Base-by-base conservation (phyloP, 2,329 filamentous ascomycete species). In the Verticillium longisporum region DNA sequence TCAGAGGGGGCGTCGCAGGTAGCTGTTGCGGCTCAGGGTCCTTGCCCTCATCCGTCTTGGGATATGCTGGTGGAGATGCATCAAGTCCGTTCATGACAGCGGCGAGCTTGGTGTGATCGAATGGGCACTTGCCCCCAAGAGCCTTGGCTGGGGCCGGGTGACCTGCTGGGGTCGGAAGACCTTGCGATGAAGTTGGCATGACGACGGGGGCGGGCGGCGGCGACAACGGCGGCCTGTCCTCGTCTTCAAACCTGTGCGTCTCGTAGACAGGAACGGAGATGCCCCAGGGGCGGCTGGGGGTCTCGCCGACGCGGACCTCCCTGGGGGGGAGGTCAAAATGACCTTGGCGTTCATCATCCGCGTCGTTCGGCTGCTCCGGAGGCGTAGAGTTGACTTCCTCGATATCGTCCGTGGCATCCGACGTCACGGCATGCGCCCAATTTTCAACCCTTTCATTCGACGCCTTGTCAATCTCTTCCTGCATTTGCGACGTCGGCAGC, bases 221-320 rank as follows among this genome's bases (percentile, higher is more conserved):
- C 9, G 84, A 86, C 21, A 78, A 71, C 3, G 82, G 81, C 56
- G 79, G 76, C 21, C 72, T 71, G 14, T 72, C 70, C 13, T 71
- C 69, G n/a, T 45, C 57, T 10, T 74, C 74, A 33, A 74, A 68
- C 4, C 71, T 72, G 21, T 72, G 68, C 6, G 72, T 65, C 58
- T 83, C 78, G 64, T 83, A 79, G 41, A 85, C 73, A 2, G 93
- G 93, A 0, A 97, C 88, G 5, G 86, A 85, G 59, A 97, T 96
- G 6, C 93, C 93, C 93, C 93, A 97, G 14, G 94, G 94, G 55
- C 94, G 83, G 73, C 90, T 96, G 5, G 94, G 94, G 14, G 91
- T 96, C 74, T 98, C 94, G 54, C 94, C 94, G 26, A 98, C 87
- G n/a, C 94, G 84, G 10, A 98, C 85, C 68, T 97, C 94, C 70